Evolutionary conservation across 495 filamentous ascomycete species (phyloP).

Genomic region (Penicillium bovifimosum): DNA sequence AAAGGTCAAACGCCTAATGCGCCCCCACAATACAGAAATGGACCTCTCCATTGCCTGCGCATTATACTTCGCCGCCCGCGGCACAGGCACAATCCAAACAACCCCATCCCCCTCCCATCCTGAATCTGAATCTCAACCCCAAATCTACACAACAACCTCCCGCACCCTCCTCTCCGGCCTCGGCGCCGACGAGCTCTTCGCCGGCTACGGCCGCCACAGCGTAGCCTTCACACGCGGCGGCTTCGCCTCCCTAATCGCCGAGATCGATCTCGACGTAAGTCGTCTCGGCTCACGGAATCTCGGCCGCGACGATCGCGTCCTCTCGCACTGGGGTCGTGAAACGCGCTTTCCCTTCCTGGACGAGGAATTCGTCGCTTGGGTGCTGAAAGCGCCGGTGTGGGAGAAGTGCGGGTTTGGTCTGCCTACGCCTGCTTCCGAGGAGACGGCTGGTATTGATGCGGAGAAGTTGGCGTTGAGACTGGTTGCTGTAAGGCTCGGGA

Average conservation of each 20-base stretch:
- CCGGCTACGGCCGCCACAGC: slow-evolving; percentile 81
- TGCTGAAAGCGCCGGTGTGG: slow-evolving; percentile 65
- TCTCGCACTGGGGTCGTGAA: slow-evolving; percentile 86
- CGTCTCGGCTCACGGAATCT: slow-evolving; percentile 90
- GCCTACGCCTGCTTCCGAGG: not conserved
- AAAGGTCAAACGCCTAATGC: slow-evolving; percentile 67
- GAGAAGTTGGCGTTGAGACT: slow-evolving; percentile 79
- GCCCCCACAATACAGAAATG: slow-evolving; percentile 97
- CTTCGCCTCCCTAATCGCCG: slow-evolving; percentile 66
- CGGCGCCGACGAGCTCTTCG: slow-evolving; percentile 94
- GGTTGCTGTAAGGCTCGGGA: slow-evolving; percentile 67
- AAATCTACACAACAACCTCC: slow-evolving; percentile 60
- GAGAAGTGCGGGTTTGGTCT: slow-evolving; percentile 77
- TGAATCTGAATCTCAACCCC: slow-evolving; percentile 3
- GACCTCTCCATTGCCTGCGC: slow-evolving; percentile 93
- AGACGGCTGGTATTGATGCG: slow-evolving; percentile 50
- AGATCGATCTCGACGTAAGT: slow-evolving; percentile 80
- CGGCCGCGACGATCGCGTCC: slow-evolving; percentile 86
- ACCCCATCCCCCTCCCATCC: not conserved
- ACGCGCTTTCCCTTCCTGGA: slow-evolving; percentile 90
- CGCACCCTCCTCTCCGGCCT: slow-evolving; percentile 87
- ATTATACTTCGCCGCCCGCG: slow-evolving; percentile 88
- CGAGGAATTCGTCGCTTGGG: slow-evolving; percentile 78
- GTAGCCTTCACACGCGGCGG: slow-evolving; percentile 64
- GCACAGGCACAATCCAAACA: slow-evolving; percentile 46